phyloP scores from a whole-genome alignment of 768 basidiomycete genomes.

The Leccinum barrowsii region DNA sequence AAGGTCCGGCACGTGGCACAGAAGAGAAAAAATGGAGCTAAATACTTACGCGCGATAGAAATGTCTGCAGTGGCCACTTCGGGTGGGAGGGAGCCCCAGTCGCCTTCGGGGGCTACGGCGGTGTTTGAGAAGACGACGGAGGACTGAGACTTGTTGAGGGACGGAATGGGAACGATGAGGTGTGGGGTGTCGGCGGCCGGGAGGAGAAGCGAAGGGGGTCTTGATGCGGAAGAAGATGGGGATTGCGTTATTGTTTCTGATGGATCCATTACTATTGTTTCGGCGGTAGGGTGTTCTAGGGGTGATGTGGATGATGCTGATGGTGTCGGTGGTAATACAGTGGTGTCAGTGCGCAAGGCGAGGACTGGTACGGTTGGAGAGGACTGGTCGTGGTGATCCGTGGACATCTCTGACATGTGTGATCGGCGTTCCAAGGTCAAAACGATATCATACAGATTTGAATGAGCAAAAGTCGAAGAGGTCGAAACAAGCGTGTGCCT shows the following conservation, averaged over 20 bases:
- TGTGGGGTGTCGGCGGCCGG: conserved; percentile 20
- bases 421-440: conserved; percentile 10
- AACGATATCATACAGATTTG: conserved; percentile 19
- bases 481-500: conserved; percentile 6
- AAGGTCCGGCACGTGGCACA: conserved; percentile 8
- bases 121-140: conserved; percentile 46
- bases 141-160: conserved; percentile 38
- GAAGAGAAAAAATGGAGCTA: conserved; percentile 7
- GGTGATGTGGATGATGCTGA: conserved; percentile 10
- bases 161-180: conserved; percentile 37
- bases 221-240: conserved; percentile 12
- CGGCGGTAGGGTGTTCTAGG: conserved; percentile 23
- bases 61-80: conserved; percentile 58
- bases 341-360: conserved; percentile 15
- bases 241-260: conserved; percentile 16
- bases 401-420: conserved; percentile 24
- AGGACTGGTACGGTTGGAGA: conserved; percentile 14
- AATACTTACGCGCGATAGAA: conserved; percentile 50
- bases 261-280: conserved; percentile 15
- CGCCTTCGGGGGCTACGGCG: conserved; percentile 30
- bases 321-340: conserved; percentile 24
- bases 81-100: conserved; percentile 41
- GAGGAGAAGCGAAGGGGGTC: conserved; percentile 20
- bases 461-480: not conserved
- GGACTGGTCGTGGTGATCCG: conserved; percentile 20